These are phyloP conservation scores for Lepidium africanum DNA, from an alignment of 345 rosid species.

Conservation along the genomic window DNA sequence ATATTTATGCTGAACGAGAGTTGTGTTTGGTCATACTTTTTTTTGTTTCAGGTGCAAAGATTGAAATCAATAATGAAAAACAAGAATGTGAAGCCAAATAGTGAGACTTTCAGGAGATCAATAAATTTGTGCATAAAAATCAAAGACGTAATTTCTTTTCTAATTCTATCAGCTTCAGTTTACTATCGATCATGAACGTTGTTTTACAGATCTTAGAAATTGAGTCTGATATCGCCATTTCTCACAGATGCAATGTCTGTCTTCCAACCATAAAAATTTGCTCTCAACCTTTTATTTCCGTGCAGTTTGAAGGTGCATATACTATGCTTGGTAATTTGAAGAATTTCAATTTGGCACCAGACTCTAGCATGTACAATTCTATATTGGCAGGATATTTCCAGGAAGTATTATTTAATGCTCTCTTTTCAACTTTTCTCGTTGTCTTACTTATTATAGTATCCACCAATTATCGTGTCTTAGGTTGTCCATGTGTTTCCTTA, in stretches of 20 bases:
- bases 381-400: constrained; percentile 77
- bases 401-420: constrained; percentile 40
- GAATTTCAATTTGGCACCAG: constrained; percentile 51
- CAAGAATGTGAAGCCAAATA: constrained; percentile 47
- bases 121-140: constrained; percentile 55
- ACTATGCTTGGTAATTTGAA: constrained; percentile 54
- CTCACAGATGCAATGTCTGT: constrained; percentile 3
- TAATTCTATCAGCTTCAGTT: neutral
- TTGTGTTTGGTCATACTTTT: neutral
- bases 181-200: neutral
- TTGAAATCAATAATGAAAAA: constrained; percentile 48
- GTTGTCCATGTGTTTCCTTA: neutral
- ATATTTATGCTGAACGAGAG: neutral
- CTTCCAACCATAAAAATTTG: neutral
- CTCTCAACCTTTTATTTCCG: neutral
- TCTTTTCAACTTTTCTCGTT: neutral
- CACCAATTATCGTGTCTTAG: neutral
- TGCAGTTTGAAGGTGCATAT: constrained; percentile 77
- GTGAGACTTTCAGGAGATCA: constrained; percentile 61
- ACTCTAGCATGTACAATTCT: constrained; percentile 59
- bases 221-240: neutral
- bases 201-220: neutral
- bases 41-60: constrained; percentile 44
- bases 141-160: constrained; percentile 63
- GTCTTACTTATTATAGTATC: neutral